Percentiles rank a stretch among this genome's conserved stretches.
Conservation (phyloP, 371 early-diverging fungal species). For the Mucor lusitanicus region DNA sequence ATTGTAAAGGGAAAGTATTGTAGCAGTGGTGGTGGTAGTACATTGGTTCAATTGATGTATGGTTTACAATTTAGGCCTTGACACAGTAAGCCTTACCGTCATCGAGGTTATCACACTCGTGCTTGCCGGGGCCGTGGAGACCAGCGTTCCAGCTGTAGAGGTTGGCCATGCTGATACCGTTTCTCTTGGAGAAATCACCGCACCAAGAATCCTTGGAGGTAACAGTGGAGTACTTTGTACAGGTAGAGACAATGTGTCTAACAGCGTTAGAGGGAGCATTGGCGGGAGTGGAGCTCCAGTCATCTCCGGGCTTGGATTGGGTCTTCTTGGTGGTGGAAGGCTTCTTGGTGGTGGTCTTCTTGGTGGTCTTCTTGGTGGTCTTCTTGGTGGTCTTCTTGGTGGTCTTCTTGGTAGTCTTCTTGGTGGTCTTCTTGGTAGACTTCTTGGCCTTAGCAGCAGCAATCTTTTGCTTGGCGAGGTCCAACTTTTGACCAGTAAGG, state of each 20-base stretch:
- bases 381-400: slow-evolving; percentile 33
- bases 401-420: slow-evolving; percentile 25
- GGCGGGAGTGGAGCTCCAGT: slow-evolving; percentile 29
- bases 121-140: slow-evolving; percentile 32
- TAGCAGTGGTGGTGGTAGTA: not conserved
- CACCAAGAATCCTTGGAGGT: slow-evolving; percentile 23
- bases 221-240: slow-evolving; percentile 35
- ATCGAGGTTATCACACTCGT: slow-evolving; percentile 41
- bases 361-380: slow-evolving; percentile 30
- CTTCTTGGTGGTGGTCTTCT: slow-evolving; percentile 12
- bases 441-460: slow-evolving; percentile 20
- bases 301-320: slow-evolving; percentile 27
- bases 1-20: slow-evolving; percentile 1
- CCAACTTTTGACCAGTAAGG: slow-evolving; percentile 25
- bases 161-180: slow-evolving; percentile 19
- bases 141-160: slow-evolving; percentile 37
- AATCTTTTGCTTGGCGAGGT: slow-evolving; percentile 25
- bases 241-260: slow-evolving; percentile 32
- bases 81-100: slow-evolving; percentile 42
- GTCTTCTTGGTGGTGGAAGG: slow-evolving; percentile 4
- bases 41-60: not conserved
- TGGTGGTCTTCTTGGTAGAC: slow-evolving; percentile 14
- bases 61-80: slow-evolving; percentile 5
- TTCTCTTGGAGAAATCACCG: slow-evolving; percentile 26
- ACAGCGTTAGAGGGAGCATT: slow-evolving; percentile 31